Base-by-base conservation (phyloP, 306 rosid genomes). In the Malus fusca region DNA sequence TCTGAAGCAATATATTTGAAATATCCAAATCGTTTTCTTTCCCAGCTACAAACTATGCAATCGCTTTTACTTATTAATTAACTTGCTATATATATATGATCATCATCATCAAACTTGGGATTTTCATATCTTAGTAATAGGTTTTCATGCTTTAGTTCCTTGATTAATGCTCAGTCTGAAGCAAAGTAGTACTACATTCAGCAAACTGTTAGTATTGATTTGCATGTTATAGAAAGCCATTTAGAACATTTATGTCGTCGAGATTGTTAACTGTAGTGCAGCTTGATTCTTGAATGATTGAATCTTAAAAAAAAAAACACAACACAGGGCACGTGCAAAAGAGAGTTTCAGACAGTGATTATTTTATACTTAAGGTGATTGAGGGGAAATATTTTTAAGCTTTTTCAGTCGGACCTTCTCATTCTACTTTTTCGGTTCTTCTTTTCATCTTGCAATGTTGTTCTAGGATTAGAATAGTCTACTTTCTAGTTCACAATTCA, bases 1-100 rank as follows among this genome's bases (percentile, higher is more conserved):
- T 77, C 74, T 83, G 76, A 79, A 79, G 66, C 73, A 76, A 46
- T 14, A 48, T 48, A 48, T 48, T 15, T 15, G 55, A 48, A 15
- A 48, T 48, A 48, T 48, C 8, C 1, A 48, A 48, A 48, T 15
- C 55, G 21, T 4, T 48, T 48, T 48, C 6, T 48, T 5, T 48
- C 19, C 19, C 3, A 15, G 55, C 17, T 14, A 48, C 21, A 48
- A 48, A 48, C 6, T 48, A 48, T 48, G 6, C 21, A 48, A 5
- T 48, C 21, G 19, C 55, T 48, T 48, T 15, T 48, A 35, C 42
- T 35, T 35, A 48, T 15, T 46, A 46, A 46, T 48, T 48, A 15
- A 48, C 55, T 48, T 15, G 55, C 21, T 48, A 48, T 15, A 48
- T 48, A 48, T 15, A 18, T 35, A 35, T 35, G 40, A 35, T 35